Base-by-base conservation (phyloP, 306 rosid species). In the Betula pendula region DNA sequence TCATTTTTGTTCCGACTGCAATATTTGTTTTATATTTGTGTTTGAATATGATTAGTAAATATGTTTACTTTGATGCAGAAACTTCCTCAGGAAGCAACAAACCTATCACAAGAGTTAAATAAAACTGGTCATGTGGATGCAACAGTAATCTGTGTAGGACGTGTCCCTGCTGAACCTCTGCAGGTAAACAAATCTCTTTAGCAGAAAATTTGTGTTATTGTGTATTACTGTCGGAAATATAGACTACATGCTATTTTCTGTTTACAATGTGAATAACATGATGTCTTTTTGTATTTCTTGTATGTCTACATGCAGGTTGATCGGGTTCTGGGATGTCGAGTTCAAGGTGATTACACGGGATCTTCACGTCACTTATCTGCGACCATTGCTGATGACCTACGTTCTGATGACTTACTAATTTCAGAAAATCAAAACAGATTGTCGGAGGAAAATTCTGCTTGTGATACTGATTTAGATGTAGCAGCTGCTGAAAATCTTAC, bases 291-390 rank as follows among this genome's bases (percentile, higher is more conserved):
- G 44, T 20, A 52, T 74, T 70, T 38, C 81, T 72, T 76, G 5
- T 80, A 7, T 80, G 47, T 78, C 73, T 68, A 27, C 53, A 79
- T 86, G 73, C 88, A 96, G 99, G 97, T 96, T 74, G 99, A 92
- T 84, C 94, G 96, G 70, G 92, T 96, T 81, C 81, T 96, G 76
- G 99, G 99, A 59, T 96, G 99, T 83, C 97, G 96, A 80, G 80
- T 91, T 83, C 89, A 78, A 40, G 91, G 86, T 70, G 82, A 84
- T 74, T 73, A 81, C 71, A 74, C 48, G 48, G 79, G 82, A 68
- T 80, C 92, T 75, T 55, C 83, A 52, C 81, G 51, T 40, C 86
- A 68, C 65, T 82, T 85, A 82, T 58, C 91, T 56, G 85, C 83
- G 88, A 70, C 88, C 53, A 81, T 75, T 78, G 81, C 68, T 38